Evolutionary conservation across 2,329 filamentous ascomycete species (phyloP).

Genomic region (Venturia carpophila): DNA sequence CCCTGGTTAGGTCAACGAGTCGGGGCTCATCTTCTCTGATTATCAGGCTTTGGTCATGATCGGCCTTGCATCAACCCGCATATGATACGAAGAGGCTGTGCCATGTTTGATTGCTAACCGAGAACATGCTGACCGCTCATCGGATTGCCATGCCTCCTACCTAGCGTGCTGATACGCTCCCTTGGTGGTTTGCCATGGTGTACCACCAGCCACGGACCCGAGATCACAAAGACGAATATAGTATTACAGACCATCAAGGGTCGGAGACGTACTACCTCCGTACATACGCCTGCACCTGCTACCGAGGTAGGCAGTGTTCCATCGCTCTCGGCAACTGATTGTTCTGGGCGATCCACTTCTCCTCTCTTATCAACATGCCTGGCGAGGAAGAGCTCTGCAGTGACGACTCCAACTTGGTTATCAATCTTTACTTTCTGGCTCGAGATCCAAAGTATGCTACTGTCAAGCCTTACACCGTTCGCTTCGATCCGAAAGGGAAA

Average conservation of each 20-base stretch:
- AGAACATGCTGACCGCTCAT: background rate
- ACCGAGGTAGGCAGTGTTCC: background rate
- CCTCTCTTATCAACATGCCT: background rate
- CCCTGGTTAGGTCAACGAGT: no score
- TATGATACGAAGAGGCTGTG: background rate
- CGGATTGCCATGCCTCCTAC: no score
- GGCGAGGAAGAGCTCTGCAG: background rate
- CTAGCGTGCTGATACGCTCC: no score
- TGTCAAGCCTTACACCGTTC: conserved; percentile 18
- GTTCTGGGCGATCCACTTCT: background rate
- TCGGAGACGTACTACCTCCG: background rate
- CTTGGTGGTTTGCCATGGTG: background rate
- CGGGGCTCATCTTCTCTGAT: no score
- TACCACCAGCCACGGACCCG: background rate
- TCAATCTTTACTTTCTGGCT: conserved; percentile 14
- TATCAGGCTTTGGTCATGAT: background rate
- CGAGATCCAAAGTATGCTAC: conserved; percentile 14
- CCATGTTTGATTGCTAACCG: background rate
- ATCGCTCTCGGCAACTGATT: background rate
- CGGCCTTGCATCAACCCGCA: background rate
- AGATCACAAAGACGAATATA: background rate
- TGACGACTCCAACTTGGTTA: background rate
- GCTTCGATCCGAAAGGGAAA: conserved; percentile 16
- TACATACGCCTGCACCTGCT: background rate
- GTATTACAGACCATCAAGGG: background rate